Base-by-base conservation (phyloP, 441 rosid genomes). In the Euphorbia schlechtendalii region DNA sequence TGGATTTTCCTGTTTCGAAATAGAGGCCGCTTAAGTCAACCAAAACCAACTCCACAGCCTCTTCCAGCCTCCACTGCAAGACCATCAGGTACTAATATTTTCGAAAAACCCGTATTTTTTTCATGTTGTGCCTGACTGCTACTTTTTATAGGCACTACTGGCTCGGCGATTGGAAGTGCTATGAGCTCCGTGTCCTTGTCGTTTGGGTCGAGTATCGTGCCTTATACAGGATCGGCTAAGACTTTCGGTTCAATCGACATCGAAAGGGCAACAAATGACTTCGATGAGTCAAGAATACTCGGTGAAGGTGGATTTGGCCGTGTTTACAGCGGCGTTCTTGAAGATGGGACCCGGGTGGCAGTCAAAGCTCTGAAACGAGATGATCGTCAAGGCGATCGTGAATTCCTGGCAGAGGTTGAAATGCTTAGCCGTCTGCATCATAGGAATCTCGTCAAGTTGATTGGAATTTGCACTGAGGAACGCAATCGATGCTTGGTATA, bases 371-470 rank as follows among this genome's bases (percentile, higher is more conserved):
- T 93, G 70, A 93, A 93, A 82, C 85, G 99, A 78, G 96, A 88
- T 63, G 96, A 90, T 80, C 96, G 83, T 41, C 99, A 93, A 74
- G 96, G 97, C 28, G 76, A 88, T 67, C 79, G 96, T 49, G 97
- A 90, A 80, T 93, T 93, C 81, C 78, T 90, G 78, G 97, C 99
- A 5, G 97, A 93, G 77, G 88, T 90, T 3, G 99, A 93, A 81
- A 93, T 93, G 96, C 95, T 93, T 69, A 93, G 99, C 67, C 99
- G 97, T 63, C 87, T 93, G 73, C 97, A 93, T 78, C 99, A 93
- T 66, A 80, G 99, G 76, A 90, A 93, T 77, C 76, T 93, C 66
- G 99, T 93, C 70, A 88, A 90, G 76, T 68, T 93, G 76, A 86
- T 93, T 8, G 99, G 99, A 61, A 93, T 93, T 71, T 93, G 99